phyloP scores from a whole-genome alignment of 257 asterid species.

The Eustoma russellianum region DNA sequence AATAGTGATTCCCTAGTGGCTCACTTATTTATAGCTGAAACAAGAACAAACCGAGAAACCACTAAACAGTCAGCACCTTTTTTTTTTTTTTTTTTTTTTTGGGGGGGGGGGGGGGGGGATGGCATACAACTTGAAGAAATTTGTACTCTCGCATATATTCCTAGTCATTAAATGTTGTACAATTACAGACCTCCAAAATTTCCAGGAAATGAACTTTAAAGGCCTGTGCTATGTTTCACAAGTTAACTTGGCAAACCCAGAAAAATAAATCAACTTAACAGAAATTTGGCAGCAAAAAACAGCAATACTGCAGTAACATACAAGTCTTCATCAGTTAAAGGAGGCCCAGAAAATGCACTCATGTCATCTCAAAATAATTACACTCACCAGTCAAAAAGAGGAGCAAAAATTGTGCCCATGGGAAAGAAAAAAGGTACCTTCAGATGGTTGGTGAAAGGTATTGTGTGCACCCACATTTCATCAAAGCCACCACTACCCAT shows the following conservation, averaged over 20 bases:
- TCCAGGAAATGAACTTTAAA: neutral
- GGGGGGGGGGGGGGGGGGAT: too few species aligned
- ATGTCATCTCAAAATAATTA: conserved; percentile 24
- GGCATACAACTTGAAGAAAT: neutral
- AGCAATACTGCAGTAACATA: too few species aligned
- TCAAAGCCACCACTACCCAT: conserved; percentile 38
- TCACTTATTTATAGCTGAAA: too few species aligned
- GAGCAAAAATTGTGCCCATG: conserved; percentile 7
- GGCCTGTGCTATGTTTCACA: conserved; percentile 11
- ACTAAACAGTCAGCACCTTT: too few species aligned
- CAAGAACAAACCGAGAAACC: too few species aligned
- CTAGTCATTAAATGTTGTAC: neutral
- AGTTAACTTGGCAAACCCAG: conserved; percentile 11
- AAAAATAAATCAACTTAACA: conserved; percentile 28
- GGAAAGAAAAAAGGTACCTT: conserved; percentile 33
- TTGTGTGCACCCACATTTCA: conserved; percentile 22
- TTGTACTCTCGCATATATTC: neutral
- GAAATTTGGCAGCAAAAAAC: conserved; percentile 27
- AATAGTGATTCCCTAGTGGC: too few species aligned
- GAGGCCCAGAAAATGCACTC: conserved; percentile 35
- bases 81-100: too few species aligned
- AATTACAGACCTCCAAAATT: conserved; percentile 3
- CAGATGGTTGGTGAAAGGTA: conserved; percentile 36
- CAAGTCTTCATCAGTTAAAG: conserved; percentile 13
- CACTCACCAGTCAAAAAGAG: conserved; percentile 18